Evolutionary conservation across 805 yeast species (phyloP).

Genomic region (Metschnikowia borealis): DNA sequence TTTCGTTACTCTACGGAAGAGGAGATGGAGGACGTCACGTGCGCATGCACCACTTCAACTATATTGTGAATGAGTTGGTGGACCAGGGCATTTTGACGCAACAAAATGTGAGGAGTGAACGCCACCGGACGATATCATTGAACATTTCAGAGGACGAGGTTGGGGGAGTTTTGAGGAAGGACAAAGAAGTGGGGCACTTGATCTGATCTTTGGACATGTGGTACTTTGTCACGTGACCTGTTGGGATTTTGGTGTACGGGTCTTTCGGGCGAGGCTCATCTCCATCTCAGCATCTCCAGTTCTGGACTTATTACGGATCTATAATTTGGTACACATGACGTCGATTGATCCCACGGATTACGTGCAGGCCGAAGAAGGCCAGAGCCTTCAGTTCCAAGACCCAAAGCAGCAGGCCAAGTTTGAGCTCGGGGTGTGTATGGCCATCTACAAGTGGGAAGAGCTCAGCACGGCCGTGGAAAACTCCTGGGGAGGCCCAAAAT

Average conservation of each 20-base stretch:
- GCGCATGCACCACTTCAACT: constrained; percentile 57
- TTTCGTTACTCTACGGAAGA: constrained; percentile 26
- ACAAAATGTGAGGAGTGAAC: constrained; percentile 65
- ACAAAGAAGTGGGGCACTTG: constrained; percentile 25
- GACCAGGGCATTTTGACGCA: constrained; percentile 75
- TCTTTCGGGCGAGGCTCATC: neutral
- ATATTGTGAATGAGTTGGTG: constrained; percentile 60
- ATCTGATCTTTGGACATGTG: constrained; percentile 12
- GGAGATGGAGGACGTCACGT: constrained; percentile 15
- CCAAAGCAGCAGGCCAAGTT: constrained; percentile 77
- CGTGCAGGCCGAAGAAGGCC: constrained; percentile 49
- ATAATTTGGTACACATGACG: constrained; percentile 17
- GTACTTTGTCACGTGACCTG: too few relatives aligned
- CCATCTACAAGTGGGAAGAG: constrained; percentile 86
- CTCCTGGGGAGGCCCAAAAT: constrained; percentile 93
- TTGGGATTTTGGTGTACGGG: neutral
- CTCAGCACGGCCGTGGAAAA: constrained; percentile 84
- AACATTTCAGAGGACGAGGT: constrained; percentile 71
- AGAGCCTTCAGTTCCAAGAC: constrained; percentile 43
- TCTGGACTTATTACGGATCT: too few relatives aligned
- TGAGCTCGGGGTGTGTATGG: constrained; percentile 91
- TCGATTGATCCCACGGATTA: constrained; percentile 45
- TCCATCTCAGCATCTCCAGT: too few relatives aligned
- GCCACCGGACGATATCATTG: constrained; percentile 60
- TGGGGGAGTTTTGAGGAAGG: constrained; percentile 54